Conservation (phyloP, 805 yeast species). For the Kodamaea jinghongensis region DNA sequence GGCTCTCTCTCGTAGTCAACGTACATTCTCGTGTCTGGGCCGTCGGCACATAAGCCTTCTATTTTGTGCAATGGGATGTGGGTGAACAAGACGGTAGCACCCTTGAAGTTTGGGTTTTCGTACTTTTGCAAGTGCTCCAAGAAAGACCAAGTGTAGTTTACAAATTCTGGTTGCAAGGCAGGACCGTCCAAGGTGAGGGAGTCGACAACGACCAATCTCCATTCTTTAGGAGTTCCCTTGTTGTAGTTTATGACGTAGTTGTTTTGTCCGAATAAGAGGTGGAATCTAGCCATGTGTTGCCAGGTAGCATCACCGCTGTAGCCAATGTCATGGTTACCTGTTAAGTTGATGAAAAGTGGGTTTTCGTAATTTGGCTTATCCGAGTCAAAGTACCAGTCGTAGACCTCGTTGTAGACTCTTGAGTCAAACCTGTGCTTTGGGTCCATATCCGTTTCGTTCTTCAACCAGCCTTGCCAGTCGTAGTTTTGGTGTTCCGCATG, state of each 20-base stretch:
- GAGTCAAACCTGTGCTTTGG: conserved; percentile 34
- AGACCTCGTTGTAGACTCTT: conserved; percentile 51
- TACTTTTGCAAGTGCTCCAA: conserved; percentile 54
- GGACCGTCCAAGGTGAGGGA: conserved; percentile 89
- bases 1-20: conserved; percentile 56
- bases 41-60: conserved; percentile 83
- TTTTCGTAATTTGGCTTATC: conserved; percentile 41
- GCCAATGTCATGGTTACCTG: conserved; percentile 96
- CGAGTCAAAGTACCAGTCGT: conserved; percentile 58
- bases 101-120: conserved; percentile 50
- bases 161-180: conserved; percentile 68
- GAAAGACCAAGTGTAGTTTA: conserved; percentile 70
- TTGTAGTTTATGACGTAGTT: conserved; percentile 78
- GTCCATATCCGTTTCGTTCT: conserved; percentile 39
- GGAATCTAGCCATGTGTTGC: conserved; percentile 84
- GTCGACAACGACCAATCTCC: conserved; percentile 87
- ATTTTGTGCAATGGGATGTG: conserved; percentile 87
- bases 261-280: conserved; percentile 73
- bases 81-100: conserved; percentile 78
- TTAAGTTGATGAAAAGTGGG: conserved; percentile 74
- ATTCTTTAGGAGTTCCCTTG: conserved; percentile 61
- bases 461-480: conserved; percentile 51
- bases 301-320: conserved; percentile 92
- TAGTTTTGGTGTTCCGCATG: conserved; percentile 49
- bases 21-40: conserved; percentile 58